Base-by-base conservation (phyloP, 495 filamentous ascomycete species). In the Penicillium fimorum region DNA sequence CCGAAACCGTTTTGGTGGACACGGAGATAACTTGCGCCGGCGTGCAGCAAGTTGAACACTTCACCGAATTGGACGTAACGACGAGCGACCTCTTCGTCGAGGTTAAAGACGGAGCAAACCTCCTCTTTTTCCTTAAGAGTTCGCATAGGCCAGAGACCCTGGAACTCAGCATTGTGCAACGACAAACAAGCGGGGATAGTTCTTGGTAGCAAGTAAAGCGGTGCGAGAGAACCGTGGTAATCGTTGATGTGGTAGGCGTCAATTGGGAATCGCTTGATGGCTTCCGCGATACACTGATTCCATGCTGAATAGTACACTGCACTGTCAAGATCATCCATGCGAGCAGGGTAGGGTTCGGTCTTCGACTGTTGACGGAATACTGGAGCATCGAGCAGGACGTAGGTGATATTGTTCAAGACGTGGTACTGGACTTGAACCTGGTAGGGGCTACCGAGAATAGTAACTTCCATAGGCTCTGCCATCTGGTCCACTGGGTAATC, bases 221-320 rank as follows among this genome's bases (percentile, higher is more conserved):
- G 87, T 37, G 87, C 87, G 5, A 87, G 69, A 15, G 87, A 86
- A 24, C 87, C 87, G 63, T 91, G 87, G 65, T 90, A 91, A 66
- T 91, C 87, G 70, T 91, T 91, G 63, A 90, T 89, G 68, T 91
- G 87, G 69, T 91, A 91, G 18, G 90, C 69, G 61, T 90, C 86
- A 51, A 89, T 79, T 0, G 84, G 82, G 65, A 82, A 82, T 33
- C 79, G 79, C 50, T 76, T 78, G 60, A 88, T 83, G 0, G 84
- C 71, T 55, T 83, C 71, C 1, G 86, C 84, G 51, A 88, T 86
- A 62, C 86, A 88, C 58, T 81, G 79, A 58, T 89, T 89, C 86
- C 86, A 89, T 1, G 86, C 84, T 0, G 84, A 86, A 63, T 89
- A 89, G 71, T 87, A 84, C 40, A 89, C 82, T 27, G 86, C 86